Evolutionary conservation across 176 grass and related monocot genomes (phyloP).

Genomic region (Bromus sterilis): DNA sequence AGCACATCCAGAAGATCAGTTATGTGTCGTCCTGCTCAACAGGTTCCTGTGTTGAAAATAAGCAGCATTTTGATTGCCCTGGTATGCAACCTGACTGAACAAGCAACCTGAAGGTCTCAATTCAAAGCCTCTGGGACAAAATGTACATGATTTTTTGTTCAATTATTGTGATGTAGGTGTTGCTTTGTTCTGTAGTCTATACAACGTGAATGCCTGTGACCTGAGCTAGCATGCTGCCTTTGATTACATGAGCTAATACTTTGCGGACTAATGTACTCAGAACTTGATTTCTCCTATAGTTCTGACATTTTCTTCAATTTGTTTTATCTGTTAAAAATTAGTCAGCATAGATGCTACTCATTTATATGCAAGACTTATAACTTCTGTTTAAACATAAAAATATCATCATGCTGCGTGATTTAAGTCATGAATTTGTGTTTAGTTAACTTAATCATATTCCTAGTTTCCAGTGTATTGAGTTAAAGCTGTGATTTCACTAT

Average conservation of each 20-base stretch:
- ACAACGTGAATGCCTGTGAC: background rate
- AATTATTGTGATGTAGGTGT: background rate
- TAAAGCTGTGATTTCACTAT: too few species aligned
- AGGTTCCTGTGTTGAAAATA: slow-evolving; percentile 42
- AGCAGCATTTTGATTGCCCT: background rate
- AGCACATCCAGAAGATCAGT: slow-evolving; percentile 58
- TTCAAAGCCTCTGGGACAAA: background rate
- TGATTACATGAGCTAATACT: background rate
- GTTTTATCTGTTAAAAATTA: too few species aligned
- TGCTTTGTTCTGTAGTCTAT: background rate
- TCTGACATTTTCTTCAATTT: too few species aligned
- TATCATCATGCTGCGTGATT: too few species aligned
- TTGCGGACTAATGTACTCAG: background rate
- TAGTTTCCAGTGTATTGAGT: too few species aligned
- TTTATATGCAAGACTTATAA: too few species aligned
- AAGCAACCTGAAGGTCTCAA: background rate
- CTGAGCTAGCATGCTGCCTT: background rate
- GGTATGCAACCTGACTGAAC: background rate
- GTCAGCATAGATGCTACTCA: too few species aligned
- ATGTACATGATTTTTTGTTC: slow-evolving; percentile 30
- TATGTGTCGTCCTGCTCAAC: slow-evolving; percentile 41
- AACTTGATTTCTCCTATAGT: too few species aligned
- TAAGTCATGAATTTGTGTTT: too few species aligned
- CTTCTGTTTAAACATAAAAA: too few species aligned
- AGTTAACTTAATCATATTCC: too few species aligned